Evolutionary conservation across 2,329 filamentous ascomycete genomes (phyloP).

Genomic region (Alternaria ethzedia): DNA sequence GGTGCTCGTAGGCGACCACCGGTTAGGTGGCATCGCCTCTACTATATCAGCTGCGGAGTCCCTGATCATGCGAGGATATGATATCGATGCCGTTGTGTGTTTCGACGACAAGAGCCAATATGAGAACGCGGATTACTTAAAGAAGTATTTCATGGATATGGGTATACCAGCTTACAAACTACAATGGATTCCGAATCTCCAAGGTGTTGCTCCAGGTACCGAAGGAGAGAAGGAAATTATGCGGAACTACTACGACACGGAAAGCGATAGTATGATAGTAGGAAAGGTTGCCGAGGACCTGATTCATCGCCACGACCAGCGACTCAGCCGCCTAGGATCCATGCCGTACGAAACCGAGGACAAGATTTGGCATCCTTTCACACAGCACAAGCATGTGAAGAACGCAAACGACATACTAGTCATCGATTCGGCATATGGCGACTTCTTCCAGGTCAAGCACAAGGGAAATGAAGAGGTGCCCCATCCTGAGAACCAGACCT

Average conservation of each 20-base stretch:
- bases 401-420: conserved; percentile 68
- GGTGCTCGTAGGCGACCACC: conserved; percentile 75
- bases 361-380: conserved; percentile 85
- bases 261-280: conserved; percentile 50
- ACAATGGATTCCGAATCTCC: conserved; percentile 63
- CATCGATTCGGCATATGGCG: conserved; percentile 81
- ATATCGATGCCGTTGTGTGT: conserved; percentile 72
- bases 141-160: conserved; percentile 67
- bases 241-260: conserved; percentile 65
- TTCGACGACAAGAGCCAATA: conserved; percentile 70
- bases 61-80: conserved; percentile 77
- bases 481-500: conserved; percentile 43
- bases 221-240: conserved; percentile 64
- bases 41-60: conserved; percentile 84
- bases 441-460: conserved; percentile 72
- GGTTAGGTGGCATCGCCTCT: conserved; percentile 78
- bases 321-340: conserved; percentile 65
- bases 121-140: conserved; percentile 71
- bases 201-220: conserved; percentile 21
- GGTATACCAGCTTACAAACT: conserved; percentile 64
- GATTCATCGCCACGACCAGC: conserved; percentile 59
- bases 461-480: conserved; percentile 29
- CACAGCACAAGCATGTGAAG: conserved; percentile 73
- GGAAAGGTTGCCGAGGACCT: conserved; percentile 59
- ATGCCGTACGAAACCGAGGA: conserved; percentile 65